Percentiles rank a stretch among this genome's conserved stretches.
These are phyloP conservation scores for Gliomastix tumulicola DNA, from an alignment of 2,329 filamentous ascomycete species.

Conservation along the genomic window DNA sequence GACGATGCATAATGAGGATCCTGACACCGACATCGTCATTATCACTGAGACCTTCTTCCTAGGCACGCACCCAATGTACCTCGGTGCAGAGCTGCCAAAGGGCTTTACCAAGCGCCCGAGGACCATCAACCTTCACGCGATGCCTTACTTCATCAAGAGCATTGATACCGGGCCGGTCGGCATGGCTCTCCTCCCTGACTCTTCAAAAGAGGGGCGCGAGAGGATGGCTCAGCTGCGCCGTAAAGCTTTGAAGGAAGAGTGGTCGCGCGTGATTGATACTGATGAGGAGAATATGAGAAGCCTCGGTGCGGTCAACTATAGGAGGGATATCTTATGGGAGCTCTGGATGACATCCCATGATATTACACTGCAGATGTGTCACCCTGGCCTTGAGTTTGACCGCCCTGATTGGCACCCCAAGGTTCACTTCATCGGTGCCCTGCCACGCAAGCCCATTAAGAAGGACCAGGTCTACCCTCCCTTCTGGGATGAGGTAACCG, in stretches of 20 bases:
- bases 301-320: constrained; percentile 18
- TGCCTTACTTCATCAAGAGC: constrained; percentile 26
- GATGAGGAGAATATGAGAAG: constrained; percentile 15
- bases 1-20: constrained; percentile 19
- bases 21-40: constrained; percentile 29
- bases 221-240: no score
- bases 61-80: constrained; percentile 26
- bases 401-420: constrained; percentile 24
- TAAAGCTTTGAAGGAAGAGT: constrained; percentile 12
- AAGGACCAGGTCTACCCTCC: constrained; percentile 22
- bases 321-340: no score
- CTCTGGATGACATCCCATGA: constrained; percentile 20
- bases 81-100: constrained; percentile 26
- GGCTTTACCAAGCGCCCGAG: constrained; percentile 25
- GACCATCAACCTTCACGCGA: constrained; percentile 29
- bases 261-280: constrained; percentile 10
- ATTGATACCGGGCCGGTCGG: constrained; percentile 30
- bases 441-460: constrained; percentile 22
- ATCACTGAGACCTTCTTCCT: constrained; percentile 31
- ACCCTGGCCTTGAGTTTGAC: constrained; percentile 29
- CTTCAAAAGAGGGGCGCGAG: constrained; percentile 23
- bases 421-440: constrained; percentile 34
- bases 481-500: constrained; percentile 37
- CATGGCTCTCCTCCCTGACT: constrained; percentile 27
- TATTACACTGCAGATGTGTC: constrained; percentile 26